Evolutionary conservation across 257 asterid genomes (phyloP).

Genomic region (Primulina eburnea): DNA sequence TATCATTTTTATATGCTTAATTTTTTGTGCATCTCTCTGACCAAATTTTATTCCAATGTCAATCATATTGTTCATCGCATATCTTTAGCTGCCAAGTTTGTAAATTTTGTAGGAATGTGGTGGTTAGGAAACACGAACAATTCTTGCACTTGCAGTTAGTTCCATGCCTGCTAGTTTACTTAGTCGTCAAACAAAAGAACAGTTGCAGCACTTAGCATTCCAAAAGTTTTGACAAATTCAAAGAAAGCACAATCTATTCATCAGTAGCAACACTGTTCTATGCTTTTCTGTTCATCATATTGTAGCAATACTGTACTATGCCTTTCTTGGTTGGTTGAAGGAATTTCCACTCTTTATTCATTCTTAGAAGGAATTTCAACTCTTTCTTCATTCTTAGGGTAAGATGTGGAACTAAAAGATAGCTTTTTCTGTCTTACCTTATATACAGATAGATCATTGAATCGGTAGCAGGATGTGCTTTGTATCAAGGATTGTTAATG

Average conservation of each 20-base stretch:
- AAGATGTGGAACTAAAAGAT: neutral
- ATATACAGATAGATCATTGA: too few relatives aligned
- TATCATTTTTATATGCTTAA: conserved; percentile 13
- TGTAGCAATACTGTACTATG: neutral
- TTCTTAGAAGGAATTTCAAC: neutral
- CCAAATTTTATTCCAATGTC: conserved; percentile 14
- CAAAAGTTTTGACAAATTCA: too few relatives aligned
- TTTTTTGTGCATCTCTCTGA: conserved; percentile 17
- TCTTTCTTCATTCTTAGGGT: neutral
- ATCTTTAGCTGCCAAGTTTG: neutral
- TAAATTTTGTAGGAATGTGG: conserved; percentile 2
- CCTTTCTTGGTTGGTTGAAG: neutral
- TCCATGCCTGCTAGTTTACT: neutral
- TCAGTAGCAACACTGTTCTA: too few relatives aligned
- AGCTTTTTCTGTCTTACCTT: neutral
- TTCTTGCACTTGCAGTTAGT: conserved; percentile 15
- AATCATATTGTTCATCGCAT: conserved; percentile 2
- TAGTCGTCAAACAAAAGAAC: neutral
- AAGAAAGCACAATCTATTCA: too few relatives aligned
- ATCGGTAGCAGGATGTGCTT: neutral
- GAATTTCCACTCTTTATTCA: neutral
- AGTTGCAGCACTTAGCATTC: neutral
- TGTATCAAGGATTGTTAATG: neutral
- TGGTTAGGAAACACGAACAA: conserved; percentile 6
- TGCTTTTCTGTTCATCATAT: too few relatives aligned